A percentile compares a stretch with the other conserved stretches of the same genome.
Evolutionary conservation across 495 filamentous ascomycete species (phyloP).

Genomic region (Glutinoglossum americanum): DNA sequence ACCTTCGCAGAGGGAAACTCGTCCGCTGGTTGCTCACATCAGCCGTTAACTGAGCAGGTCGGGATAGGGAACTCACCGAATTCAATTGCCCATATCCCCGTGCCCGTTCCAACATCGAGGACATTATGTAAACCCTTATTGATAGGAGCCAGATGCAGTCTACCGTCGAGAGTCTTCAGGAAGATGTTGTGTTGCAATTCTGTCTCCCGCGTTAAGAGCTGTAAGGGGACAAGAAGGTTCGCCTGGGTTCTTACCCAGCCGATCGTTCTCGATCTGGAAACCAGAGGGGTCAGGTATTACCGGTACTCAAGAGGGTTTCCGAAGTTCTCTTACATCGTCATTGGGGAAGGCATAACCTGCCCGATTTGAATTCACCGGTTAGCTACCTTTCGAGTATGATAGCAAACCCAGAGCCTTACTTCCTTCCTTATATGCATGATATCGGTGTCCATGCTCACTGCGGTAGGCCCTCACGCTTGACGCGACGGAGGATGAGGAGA

Average conservation of each 20-base stretch:
- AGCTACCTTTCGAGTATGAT: not conserved
- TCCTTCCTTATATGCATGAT: not conserved
- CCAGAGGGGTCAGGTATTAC: no score
- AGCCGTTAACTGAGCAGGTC: no score
- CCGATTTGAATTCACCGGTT: constrained; percentile 7
- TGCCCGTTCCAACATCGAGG: constrained; percentile 48
- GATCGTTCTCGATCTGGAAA: no score
- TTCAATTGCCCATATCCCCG: constrained; percentile 15
- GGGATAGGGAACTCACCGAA: constrained; percentile 8
- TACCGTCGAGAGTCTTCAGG: constrained; percentile 29
- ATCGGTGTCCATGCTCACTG: not conserved
- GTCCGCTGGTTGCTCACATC: no score
- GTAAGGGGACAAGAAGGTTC: constrained; percentile 1
- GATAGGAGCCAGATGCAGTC: constrained; percentile 37
- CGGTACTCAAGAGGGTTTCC: no score
- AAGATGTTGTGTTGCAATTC: no score
- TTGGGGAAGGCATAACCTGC: no score
- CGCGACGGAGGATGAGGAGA: not conserved
- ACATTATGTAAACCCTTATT: constrained; percentile 31
- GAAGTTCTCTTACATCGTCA: no score
- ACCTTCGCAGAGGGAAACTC: no score
- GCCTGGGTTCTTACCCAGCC: constrained; percentile 5
- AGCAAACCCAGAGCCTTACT: constrained; percentile 1
- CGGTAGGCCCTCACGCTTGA: not conserved
- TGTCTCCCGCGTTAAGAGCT: no score